These are phyloP conservation scores for Beauveria brongniartii DNA, from an alignment of 2,329 filamentous ascomycete species.

Conservation along the genomic window DNA sequence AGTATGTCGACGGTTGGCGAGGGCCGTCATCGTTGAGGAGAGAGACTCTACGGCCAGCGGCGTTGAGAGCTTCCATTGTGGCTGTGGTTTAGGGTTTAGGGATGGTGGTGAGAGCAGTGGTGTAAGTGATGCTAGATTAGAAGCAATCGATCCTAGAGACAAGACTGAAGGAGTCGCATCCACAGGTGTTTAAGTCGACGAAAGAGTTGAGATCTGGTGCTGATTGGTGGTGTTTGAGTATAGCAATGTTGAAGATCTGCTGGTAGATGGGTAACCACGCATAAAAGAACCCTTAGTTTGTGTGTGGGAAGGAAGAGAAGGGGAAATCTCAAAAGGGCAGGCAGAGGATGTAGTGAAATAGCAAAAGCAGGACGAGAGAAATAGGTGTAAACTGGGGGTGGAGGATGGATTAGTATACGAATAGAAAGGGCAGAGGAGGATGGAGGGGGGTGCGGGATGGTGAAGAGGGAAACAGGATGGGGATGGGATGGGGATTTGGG, in stretches of 20 bases:
- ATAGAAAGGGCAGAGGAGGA: slow-evolving; percentile 3
- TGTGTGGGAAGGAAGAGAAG: neutral
- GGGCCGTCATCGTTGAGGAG: slow-evolving; percentile 48
- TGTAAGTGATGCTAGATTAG: neutral
- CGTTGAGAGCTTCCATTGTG: slow-evolving; percentile 47
- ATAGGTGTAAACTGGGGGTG: slow-evolving; percentile 3
- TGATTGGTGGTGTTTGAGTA: neutral
- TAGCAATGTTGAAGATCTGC: neutral
- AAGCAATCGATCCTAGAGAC: neutral
- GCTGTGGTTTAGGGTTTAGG: neutral
- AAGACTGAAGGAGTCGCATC: neutral
- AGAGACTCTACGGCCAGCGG: slow-evolving; percentile 49
- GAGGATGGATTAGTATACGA: slow-evolving; percentile 5
- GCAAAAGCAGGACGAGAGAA: slow-evolving; percentile 1
- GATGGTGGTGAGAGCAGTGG: neutral
- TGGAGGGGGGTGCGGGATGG: slow-evolving; percentile 4
- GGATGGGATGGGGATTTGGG: slow-evolving; percentile 11
- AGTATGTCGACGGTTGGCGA: slow-evolving; percentile 29
- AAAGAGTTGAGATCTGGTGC: neutral
- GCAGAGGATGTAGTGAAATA: slow-evolving; percentile 5
- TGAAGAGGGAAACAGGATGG: slow-evolving; percentile 13
- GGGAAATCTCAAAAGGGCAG: neutral
- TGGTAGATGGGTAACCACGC: neutral
- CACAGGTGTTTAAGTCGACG: neutral
- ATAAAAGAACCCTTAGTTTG: neutral